Base-by-base conservation (phyloP, 129 eudicot species). In the Flaveria sonorensis region DNA sequence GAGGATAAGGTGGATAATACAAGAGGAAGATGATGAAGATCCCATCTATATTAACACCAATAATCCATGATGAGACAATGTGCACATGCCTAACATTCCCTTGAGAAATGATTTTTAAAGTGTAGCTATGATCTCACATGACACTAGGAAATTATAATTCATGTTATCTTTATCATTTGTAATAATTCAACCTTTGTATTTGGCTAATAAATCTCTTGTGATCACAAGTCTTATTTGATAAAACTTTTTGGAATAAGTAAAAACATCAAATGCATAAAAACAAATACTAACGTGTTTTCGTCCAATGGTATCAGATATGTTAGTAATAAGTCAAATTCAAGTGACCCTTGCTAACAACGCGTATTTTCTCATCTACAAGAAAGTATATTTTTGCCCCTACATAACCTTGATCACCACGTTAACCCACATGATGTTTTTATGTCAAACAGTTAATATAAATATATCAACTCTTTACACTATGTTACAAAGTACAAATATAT, bases 71-170 rank as follows among this genome's bases (percentile, higher is more conserved):
- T 28, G 32, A 28, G 26, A 24, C 26, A 24, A 28, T 28, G n/a
- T n/a, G n/a, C n/a, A 60, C 66, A 60, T 24, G 66, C 66, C 66
- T 51, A 51, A 51, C 57, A 51, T 51, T 16, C 5, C 52, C 52
- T 16, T 4, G 21, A 60, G 16, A 60, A 24, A 60, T 60, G 23
- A 8, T 20, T 20, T 60, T 23, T 23, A 6, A 60, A 51, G 57
- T 21, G 20, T 51, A 51, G 2, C 4, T 51, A 51, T 51, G 57
- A 51, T 51, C 4, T 51, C 57, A 6, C 21, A 59, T 59, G 65
- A 59, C n/a, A 59, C 3, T 24, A 11, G 66, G 66, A 60, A 11
- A 10, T 60, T 59, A 59, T 21, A 16, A 21, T 21, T 59, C 36
- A 60, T 23, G 65, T 21, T 60, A 60, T 60, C n/a, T 60, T 60